Percentiles rank a stretch among this genome's conserved stretches.
Conservation (phyloP, 768 basidiomycete species). For the Solioccasus polychromus region DNA sequence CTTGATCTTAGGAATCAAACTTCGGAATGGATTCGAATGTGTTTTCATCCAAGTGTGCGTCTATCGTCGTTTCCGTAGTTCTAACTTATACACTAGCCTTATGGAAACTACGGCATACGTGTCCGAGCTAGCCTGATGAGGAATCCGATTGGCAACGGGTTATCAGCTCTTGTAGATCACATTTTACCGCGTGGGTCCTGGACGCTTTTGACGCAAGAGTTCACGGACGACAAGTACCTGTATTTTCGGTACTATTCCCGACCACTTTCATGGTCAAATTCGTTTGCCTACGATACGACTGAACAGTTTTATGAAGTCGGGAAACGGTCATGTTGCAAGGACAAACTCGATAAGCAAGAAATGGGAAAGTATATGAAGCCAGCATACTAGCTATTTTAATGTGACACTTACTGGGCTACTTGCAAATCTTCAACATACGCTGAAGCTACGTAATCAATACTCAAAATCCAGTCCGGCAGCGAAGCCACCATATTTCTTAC, state of each 20-base stretch:
- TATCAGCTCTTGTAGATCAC: background rate
- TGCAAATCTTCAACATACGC: background rate
- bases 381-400: too few species aligned
- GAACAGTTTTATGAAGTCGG: constrained; percentile 38
- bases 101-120: background rate
- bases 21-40: constrained; percentile 36
- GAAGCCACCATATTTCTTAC: background rate
- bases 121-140: background rate
- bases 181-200: background rate
- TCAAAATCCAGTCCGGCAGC: constrained; percentile 1
- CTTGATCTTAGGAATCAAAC: constrained; percentile 25
- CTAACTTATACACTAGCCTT: background rate
- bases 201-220: constrained; percentile 3
- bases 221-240: background rate
- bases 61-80: too few species aligned
- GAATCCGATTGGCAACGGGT: background rate
- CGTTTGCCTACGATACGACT: constrained; percentile 31
- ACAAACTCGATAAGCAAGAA: constrained; percentile 39
- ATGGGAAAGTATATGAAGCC: constrained; percentile 37
- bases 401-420: too few species aligned
- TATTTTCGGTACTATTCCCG: constrained; percentile 28
- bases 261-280: constrained; percentile 34
- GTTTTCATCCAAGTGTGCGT: constrained; percentile 24
- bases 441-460: too few species aligned
- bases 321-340: constrained; percentile 38